phyloP scores from a whole-genome alignment of 805 yeast genomes.

The Monosporozyma aerobia region DNA sequence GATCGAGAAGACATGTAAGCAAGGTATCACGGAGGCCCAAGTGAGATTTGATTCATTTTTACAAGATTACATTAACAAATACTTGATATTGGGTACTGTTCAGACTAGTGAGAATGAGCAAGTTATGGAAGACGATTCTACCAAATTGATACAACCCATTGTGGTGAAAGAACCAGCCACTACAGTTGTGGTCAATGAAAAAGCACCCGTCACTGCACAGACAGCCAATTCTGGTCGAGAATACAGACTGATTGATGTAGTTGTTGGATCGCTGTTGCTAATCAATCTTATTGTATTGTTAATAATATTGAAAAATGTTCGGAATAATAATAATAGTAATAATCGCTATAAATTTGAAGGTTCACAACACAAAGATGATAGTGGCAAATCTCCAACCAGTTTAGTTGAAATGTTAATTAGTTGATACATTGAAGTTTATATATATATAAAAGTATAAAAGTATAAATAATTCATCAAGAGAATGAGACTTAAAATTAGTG shows the following conservation, averaged over 20 bases:
- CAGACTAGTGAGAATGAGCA: neutral
- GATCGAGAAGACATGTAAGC: slow-evolving; percentile 69
- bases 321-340: neutral
- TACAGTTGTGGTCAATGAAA: neutral
- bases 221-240: neutral
- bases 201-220: neutral
- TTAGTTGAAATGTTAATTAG: neutral
- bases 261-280: neutral
- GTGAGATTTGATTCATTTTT: slow-evolving; percentile 32
- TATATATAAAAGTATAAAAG: neutral
- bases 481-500: slow-evolving; percentile 35
- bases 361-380: neutral
- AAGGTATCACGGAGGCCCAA: slow-evolving; percentile 64
- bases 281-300: neutral
- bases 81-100: neutral
- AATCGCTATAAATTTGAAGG: neutral
- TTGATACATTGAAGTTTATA: neutral
- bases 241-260: neutral
- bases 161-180: neutral
- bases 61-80: slow-evolving; percentile 14
- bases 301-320: neutral
- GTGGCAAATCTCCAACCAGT: neutral
- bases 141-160: no score
- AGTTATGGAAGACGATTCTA: no score
- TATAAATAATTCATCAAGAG: neutral